Percentiles rank a stretch among this genome's conserved stretches.
Evolutionary conservation across 495 filamentous ascomycete genomes (phyloP).

Genomic region (Jackrogersella multiformis): DNA sequence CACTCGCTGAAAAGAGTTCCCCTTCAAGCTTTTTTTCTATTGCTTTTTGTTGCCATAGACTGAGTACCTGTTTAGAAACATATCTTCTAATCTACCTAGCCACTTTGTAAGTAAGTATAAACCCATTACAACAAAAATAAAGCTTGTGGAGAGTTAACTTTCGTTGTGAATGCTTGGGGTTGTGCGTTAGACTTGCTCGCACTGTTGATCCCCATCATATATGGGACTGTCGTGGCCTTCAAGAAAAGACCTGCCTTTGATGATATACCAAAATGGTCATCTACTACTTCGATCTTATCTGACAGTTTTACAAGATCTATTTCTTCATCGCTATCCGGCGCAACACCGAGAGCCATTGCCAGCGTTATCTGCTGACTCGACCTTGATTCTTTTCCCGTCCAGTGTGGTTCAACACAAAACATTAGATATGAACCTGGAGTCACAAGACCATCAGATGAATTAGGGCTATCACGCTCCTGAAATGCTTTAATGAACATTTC

Average conservation of each 20-base stretch:
- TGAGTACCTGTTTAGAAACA: too few species aligned
- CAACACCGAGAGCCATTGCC: conserved; percentile 29
- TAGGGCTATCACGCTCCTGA: conserved; percentile 35
- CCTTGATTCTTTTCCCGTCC: conserved; percentile 21
- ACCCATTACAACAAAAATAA: conserved; percentile 12
- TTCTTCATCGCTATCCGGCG: conserved; percentile 29
- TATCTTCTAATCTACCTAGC: too few species aligned
- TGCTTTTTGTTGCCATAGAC: too few species aligned
- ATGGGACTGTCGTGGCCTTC: conserved; percentile 11
- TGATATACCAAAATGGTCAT: conserved; percentile 53
- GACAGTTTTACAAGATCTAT: background rate
- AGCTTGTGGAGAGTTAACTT: conserved; percentile 26
- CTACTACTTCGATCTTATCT: conserved; percentile 28
- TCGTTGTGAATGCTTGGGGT: conserved; percentile 24
- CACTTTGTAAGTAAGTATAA: background rate
- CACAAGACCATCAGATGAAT: conserved; percentile 45
- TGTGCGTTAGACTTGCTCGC: conserved; percentile 8
- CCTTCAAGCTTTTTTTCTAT: too few species aligned
- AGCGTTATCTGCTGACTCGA: conserved; percentile 12
- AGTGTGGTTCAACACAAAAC: conserved; percentile 55
- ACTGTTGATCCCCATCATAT: conserved; percentile 1
- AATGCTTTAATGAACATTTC: conserved; percentile 46
- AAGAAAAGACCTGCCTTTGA: conserved; percentile 55
- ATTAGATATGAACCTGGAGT: conserved; percentile 58
- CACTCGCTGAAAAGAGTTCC: too few species aligned